Conservation (phyloP, 2,329 filamentous ascomycete genomes). For the Penicillium oxalicum region DNA sequence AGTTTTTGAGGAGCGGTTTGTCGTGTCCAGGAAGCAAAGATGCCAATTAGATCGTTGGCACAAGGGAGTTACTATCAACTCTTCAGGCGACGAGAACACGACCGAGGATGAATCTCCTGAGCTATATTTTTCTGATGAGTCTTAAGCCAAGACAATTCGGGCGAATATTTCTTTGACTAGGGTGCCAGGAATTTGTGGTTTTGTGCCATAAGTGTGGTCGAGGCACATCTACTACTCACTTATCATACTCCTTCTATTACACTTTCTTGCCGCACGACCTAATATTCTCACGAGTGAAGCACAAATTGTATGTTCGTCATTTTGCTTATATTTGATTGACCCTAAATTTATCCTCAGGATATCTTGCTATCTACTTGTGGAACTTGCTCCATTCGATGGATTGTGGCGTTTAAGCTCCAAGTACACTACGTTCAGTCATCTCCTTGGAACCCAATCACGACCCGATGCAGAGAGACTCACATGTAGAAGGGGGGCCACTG, state of each 20-base stretch:
- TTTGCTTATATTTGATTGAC: neutral
- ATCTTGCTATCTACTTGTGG: too few species aligned
- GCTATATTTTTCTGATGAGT: neutral
- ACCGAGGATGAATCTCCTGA: slow-evolving; percentile 1
- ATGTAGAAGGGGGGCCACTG: too few species aligned
- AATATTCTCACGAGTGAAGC: neutral
- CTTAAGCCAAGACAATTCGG: neutral
- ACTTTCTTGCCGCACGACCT: neutral
- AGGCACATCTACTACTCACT: neutral
- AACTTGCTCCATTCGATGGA: too few species aligned
- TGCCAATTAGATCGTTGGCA: too few species aligned
- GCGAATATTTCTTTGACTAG: neutral
- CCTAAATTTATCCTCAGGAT: neutral
- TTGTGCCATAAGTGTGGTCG: too few species aligned
- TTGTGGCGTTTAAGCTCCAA: too few species aligned
- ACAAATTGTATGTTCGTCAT: neutral
- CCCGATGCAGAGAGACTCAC: too few species aligned
- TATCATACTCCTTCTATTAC: neutral
- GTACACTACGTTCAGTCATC: too few species aligned
- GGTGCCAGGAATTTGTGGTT: neutral
- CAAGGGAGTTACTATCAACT: neutral
- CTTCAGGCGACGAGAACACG: slow-evolving; percentile 1
- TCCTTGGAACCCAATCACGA: too few species aligned
- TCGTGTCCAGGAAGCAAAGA: too few species aligned
- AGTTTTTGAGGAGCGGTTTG: too few species aligned